Evolutionary conservation across 2,329 filamentous ascomycete genomes (phyloP).

Genomic region (Talaromyces rugulosus): DNA sequence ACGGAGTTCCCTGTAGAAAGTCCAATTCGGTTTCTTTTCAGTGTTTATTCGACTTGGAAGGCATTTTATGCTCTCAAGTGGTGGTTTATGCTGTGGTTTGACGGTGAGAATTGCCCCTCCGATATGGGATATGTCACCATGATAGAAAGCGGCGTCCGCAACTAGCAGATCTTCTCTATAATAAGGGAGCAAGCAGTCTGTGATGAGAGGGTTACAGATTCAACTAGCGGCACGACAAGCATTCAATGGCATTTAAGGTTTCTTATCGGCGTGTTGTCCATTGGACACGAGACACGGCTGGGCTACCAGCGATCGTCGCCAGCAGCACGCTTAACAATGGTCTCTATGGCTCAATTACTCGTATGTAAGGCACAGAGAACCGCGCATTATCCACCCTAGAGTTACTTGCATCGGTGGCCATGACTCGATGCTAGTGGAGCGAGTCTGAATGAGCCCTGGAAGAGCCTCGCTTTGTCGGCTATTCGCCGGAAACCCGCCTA

Average conservation of each 20-base stretch:
- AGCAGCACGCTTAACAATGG: background rate
- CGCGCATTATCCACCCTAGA: background rate
- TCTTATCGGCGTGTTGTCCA: background rate
- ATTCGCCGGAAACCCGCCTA: background rate
- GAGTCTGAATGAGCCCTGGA: background rate
- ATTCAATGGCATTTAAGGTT: background rate
- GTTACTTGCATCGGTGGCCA: background rate
- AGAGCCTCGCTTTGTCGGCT: background rate
- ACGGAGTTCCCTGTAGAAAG: background rate
- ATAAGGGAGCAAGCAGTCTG: background rate
- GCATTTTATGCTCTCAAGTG: background rate
- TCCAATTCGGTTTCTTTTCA: background rate
- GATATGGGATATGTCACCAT: background rate
- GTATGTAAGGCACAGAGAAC: background rate
- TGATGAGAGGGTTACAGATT: background rate
- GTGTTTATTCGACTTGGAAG: background rate
- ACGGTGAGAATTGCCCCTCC: background rate
- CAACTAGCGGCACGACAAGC: background rate
- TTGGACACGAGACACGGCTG: background rate
- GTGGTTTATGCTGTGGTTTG: background rate
- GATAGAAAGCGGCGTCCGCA: background rate
- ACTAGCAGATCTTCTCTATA: background rate
- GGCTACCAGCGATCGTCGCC: background rate
- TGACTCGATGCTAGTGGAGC: background rate
- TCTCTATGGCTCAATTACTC: background rate